phyloP scores from a whole-genome alignment of 495 filamentous ascomycete genomes.

The Tricharina praecox region DNA sequence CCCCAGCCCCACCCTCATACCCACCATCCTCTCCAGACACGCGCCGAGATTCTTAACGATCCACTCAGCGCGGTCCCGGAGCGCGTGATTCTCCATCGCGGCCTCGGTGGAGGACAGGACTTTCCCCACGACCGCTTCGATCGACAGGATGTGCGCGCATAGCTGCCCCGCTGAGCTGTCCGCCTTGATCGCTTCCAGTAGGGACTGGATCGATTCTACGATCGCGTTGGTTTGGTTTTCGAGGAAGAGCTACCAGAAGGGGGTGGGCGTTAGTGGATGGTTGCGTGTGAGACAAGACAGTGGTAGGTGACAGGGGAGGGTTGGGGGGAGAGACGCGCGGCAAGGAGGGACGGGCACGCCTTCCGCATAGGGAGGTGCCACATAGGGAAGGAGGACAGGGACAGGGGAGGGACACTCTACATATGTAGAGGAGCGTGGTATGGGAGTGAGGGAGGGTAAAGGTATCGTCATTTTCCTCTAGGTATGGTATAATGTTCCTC shows the following conservation, averaged over 20 bases:
- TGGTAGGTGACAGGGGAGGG: too few species aligned
- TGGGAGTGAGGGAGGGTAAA: too few species aligned
- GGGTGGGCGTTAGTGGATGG: neutral
- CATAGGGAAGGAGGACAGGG: too few species aligned
- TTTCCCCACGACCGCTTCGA: slow-evolving; percentile 50
- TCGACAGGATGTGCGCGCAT: slow-evolving; percentile 50
- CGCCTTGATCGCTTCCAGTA: slow-evolving; percentile 62
- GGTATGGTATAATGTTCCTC: too few species aligned
- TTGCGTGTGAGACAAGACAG: too few species aligned
- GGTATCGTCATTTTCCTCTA: too few species aligned
- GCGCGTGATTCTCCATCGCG: slow-evolving; percentile 33
- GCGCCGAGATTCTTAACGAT: slow-evolving; percentile 45
- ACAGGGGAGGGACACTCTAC: too few species aligned
- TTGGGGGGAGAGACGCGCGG: too few species aligned
- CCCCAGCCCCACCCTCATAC: slow-evolving; percentile 47
- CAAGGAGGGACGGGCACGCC: too few species aligned
- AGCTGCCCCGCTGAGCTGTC: slow-evolving; percentile 50
- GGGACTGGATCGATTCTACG: slow-evolving; percentile 63
- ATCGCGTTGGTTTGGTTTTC: slow-evolving; percentile 70
- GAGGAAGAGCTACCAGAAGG: slow-evolving; percentile 46
- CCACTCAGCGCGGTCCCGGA: slow-evolving; percentile 42
- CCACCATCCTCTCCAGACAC: slow-evolving; percentile 48
- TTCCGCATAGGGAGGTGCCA: too few species aligned
- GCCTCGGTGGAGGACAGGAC: slow-evolving; percentile 50
- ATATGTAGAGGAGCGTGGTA: too few species aligned